Percentiles rank a stretch among this genome's conserved stretches.
These are phyloP conservation scores for Astrothelium subdiscretum DNA, from an alignment of 495 filamentous ascomycete genomes.

Conservation along the genomic window DNA sequence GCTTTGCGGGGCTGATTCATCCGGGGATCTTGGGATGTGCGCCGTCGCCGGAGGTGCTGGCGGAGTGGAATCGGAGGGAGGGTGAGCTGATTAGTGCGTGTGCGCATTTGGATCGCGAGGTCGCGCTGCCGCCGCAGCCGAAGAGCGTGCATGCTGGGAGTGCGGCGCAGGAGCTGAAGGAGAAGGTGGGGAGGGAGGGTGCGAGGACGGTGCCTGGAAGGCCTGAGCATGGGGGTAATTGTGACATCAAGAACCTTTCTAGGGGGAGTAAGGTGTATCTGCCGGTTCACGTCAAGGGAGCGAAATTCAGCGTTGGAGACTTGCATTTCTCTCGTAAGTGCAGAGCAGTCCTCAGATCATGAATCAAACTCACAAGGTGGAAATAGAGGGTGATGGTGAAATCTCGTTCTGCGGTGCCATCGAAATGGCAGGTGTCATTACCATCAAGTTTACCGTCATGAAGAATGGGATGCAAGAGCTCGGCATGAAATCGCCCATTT, in stretches of 20 bases:
- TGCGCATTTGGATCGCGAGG: conserved; percentile 54
- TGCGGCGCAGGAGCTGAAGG: conserved; percentile 48
- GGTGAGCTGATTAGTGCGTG: conserved; percentile 62
- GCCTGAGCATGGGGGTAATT: conserved; percentile 50
- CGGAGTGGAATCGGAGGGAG: conserved; percentile 73
- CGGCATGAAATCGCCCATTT: conserved; percentile 78
- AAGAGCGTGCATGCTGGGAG: conserved; percentile 60
- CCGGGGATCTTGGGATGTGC: conserved; percentile 90
- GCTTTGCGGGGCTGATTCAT: conserved; percentile 87
- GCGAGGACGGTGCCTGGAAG: conserved; percentile 78
- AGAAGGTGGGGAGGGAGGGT: conserved; percentile 73
- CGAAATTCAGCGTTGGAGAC: conserved; percentile 89
- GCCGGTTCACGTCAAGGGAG: conserved; percentile 73
- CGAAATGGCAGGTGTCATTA: conserved; percentile 92
- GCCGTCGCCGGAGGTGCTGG: conserved; percentile 56
- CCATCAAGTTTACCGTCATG: conserved; percentile 80
- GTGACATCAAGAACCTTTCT: conserved; percentile 82
- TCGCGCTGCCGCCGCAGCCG: conserved; percentile 69
- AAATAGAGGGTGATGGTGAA: conserved; percentile 72
- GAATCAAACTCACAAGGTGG: not conserved
- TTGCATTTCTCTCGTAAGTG: conserved; percentile 66
- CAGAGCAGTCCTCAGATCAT: not conserved
- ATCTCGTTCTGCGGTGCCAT: conserved; percentile 96
- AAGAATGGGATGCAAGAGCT: conserved; percentile 69
- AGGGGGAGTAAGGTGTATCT: conserved; percentile 82